These are phyloP conservation scores for Paspalum notatum DNA, from an alignment of 176 grass and related monocot species.

Conservation along the genomic window DNA sequence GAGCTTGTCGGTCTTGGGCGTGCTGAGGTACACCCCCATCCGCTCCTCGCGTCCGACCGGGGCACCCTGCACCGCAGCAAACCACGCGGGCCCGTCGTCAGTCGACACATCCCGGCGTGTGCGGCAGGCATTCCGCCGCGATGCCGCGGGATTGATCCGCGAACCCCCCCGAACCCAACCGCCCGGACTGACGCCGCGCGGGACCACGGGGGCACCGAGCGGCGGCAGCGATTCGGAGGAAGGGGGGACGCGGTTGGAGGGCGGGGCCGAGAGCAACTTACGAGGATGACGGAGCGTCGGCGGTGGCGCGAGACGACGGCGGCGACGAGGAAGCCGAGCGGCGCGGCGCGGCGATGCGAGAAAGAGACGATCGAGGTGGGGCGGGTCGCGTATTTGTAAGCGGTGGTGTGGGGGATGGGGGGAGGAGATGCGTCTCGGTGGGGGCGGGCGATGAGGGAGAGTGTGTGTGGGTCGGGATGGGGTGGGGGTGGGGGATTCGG, in stretches of 20 bases:
- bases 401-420: not conserved
- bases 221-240: constrained; percentile 5
- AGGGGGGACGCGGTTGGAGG: not conserved
- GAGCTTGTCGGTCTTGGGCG: constrained; percentile 86
- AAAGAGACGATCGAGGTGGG: constrained; percentile 4
- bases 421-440: constrained; percentile 18
- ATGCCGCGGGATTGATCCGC: not conserved
- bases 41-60: not conserved
- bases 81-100: not conserved
- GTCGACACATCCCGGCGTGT: not conserved
- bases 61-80: constrained; percentile 25
- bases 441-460: not conserved
- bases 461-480: not conserved
- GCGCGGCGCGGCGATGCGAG: constrained; percentile 13
- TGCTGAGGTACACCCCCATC: constrained; percentile 97
- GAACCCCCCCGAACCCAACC: not conserved
- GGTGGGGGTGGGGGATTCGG: not conserved
- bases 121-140: not conserved
- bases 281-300: not conserved
- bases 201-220: not conserved
- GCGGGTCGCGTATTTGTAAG: constrained; percentile 48
- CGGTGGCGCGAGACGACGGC: not conserved
- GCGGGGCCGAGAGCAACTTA: constrained; percentile 9
- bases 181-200: not conserved
- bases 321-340: not conserved